Conservation (phyloP, 495 filamentous ascomycete species). For the Aspergillus biplanus region DNA sequence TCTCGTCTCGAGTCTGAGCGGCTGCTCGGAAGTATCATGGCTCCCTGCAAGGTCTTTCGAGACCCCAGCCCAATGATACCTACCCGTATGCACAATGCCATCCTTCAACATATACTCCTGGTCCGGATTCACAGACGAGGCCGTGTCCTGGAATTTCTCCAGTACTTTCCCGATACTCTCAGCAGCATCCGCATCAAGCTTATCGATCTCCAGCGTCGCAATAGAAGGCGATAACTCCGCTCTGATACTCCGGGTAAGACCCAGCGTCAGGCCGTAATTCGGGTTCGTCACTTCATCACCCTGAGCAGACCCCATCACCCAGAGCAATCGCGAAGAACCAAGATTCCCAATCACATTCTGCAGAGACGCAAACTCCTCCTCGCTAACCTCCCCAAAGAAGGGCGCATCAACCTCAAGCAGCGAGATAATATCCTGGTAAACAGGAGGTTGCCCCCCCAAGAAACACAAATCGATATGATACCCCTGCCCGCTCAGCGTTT, state of each 20-base stretch:
- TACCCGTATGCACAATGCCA: not conserved
- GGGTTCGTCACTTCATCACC: not conserved
- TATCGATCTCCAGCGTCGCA: slow-evolving; percentile 6
- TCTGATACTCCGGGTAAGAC: slow-evolving; percentile 1
- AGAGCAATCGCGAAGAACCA: not conserved
- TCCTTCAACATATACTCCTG: slow-evolving; percentile 3
- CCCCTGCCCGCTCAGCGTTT: not conserved
- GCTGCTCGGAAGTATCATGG: not conserved
- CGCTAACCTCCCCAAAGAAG: not conserved
- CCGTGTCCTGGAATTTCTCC: slow-evolving; percentile 1
- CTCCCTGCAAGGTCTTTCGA: not conserved
- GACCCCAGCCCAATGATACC: slow-evolving; percentile 3
- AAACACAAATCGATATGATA: slow-evolving; percentile 8
- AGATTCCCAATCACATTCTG: not conserved
- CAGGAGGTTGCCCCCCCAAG: not conserved
- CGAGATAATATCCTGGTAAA: slow-evolving; percentile 6
- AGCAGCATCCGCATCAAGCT: not conserved
- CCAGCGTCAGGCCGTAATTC: not conserved
- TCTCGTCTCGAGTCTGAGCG: not conserved
- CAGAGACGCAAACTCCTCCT: not conserved
- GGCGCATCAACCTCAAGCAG: not conserved
- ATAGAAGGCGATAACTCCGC: not conserved
- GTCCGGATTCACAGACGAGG: not conserved
- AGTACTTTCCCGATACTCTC: not conserved
- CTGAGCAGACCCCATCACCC: slow-evolving; percentile 7